Base-by-base conservation (phyloP, 371 early-diverging fungal species). In the Apophysomyces trapeziformis region DNA sequence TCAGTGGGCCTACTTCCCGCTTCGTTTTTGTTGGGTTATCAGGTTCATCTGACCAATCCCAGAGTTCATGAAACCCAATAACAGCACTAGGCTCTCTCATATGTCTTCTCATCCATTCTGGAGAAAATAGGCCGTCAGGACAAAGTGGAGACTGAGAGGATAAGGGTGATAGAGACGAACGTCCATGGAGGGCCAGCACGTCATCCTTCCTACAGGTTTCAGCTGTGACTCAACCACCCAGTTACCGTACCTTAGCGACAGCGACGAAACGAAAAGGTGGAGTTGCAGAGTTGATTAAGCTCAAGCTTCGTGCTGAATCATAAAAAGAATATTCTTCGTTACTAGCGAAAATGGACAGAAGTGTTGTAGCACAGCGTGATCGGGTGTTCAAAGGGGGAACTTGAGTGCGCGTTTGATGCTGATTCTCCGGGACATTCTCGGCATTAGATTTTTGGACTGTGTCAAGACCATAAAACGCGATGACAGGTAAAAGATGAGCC, bases 71-170 rank as follows among this genome's bases (percentile, higher is more conserved):
- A 68, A 93, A 87, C 1, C 86, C 87, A 38, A 94, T 86, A 36
- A 92, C 79, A 7, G 86, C 89, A 21, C 88, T 78, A 0, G 96
- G 93, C 6, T 70, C 64, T 47, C 88, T 80, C 21, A 84, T 78
- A 61, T 94, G 92, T 67, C 87, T 85, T 35, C 74, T 72, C 16
- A 92, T 69, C 93, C 93, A 95, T 8, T 74, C 58, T 1, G 93
- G 87, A 0, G 88, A 78, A 75, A 95, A 87, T 36, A 94, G 72
- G 16, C 95, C 95, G 72, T 94, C 94, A 0, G 96, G 96, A 79
- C 87, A 82, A 43, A 94, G 68, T 0, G 92, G 90, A 7, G 95
- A 94, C 5, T 82, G 73, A 8, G 84, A 76, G 9, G 79, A 83
- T 2, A 87, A 75, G 0, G 95, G 95, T 7, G 94, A 93, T 6